Conservation (phyloP, 495 filamentous ascomycete genomes). For the Chaetomium fimeti region DNA sequence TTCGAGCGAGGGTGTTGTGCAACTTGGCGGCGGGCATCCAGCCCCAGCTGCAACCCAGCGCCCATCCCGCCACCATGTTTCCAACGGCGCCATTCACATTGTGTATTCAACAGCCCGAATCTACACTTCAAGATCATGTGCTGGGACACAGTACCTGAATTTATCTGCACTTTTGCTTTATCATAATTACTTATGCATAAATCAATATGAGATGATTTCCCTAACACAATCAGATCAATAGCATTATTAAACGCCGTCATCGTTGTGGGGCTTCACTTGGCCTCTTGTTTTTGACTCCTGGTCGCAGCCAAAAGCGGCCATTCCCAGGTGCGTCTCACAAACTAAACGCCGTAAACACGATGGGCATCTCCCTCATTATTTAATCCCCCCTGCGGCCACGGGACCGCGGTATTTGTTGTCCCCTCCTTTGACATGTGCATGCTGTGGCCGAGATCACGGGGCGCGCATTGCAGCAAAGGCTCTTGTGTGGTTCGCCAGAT, state of each 20-base stretch:
- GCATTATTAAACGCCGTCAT: too few species aligned
- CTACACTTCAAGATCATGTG: too few species aligned
- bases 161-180: too few species aligned
- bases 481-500: conserved; percentile 24
- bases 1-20: conserved; percentile 23
- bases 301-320: neutral
- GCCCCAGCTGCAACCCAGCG: conserved; percentile 4
- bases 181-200: too few species aligned
- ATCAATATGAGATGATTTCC: too few species aligned
- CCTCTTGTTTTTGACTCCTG: neutral
- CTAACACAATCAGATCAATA: too few species aligned
- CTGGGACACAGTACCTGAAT: too few species aligned
- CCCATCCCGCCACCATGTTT: too few species aligned
- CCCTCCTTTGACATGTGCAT: conserved; percentile 6
- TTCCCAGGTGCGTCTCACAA: neutral
- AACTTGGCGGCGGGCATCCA: conserved; percentile 27
- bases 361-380: neutral
- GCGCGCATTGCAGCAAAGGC: conserved; percentile 13
- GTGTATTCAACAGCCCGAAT: too few species aligned
- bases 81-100: too few species aligned
- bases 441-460: conserved; percentile 15
- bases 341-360: neutral
- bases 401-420: conserved; percentile 33
- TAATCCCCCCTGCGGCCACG: neutral
- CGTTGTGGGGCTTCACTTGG: neutral